A percentile compares a stretch with the other conserved stretches of the same genome.
Evolutionary conservation across 495 filamentous ascomycete genomes (phyloP).

Genomic region (Thozetella sp.): DNA sequence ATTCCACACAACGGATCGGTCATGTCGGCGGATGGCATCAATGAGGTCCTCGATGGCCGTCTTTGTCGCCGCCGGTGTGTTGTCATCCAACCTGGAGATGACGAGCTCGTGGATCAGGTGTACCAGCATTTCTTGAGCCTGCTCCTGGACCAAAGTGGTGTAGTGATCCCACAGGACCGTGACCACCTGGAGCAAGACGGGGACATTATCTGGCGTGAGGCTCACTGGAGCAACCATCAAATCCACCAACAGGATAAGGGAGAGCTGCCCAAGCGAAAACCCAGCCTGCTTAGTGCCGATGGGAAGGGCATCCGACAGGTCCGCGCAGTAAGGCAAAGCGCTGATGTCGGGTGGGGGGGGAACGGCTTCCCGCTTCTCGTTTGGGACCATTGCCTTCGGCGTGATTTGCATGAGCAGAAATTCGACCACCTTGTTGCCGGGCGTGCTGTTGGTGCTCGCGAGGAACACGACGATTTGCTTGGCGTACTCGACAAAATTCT

Average conservation of each 20-base stretch:
- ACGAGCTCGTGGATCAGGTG: slow-evolving; percentile 97
- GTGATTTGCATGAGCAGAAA: slow-evolving; percentile 88
- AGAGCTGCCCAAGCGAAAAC: slow-evolving; percentile 89
- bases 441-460: slow-evolving; percentile 78
- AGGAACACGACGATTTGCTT: slow-evolving; percentile 98
- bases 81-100: slow-evolving; percentile 84
- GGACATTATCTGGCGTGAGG: slow-evolving; percentile 73
- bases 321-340: slow-evolving; percentile 84
- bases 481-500: slow-evolving; percentile 95
- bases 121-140: slow-evolving; percentile 96
- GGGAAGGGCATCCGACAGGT: slow-evolving; percentile 77
- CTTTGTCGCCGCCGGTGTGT: slow-evolving; percentile 63
- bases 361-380: slow-evolving; percentile 74
- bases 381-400: slow-evolving; percentile 85
- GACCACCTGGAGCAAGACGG: slow-evolving; percentile 85
- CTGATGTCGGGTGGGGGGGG: slow-evolving; percentile 74
- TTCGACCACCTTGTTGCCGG: slow-evolving; percentile 87
- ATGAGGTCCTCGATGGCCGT: slow-evolving; percentile 83
- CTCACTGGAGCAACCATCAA: slow-evolving; percentile 91
- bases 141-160: slow-evolving; percentile 91
- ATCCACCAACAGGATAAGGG: slow-evolving; percentile 92
- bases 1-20: slow-evolving; percentile 83
- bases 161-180: slow-evolving; percentile 97
- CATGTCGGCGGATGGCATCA: slow-evolving; percentile 85
- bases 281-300: slow-evolving; percentile 88